Evolutionary conservation across 345 rosid genomes (phyloP).

Genomic region (Rubroshorea leprosula): DNA sequence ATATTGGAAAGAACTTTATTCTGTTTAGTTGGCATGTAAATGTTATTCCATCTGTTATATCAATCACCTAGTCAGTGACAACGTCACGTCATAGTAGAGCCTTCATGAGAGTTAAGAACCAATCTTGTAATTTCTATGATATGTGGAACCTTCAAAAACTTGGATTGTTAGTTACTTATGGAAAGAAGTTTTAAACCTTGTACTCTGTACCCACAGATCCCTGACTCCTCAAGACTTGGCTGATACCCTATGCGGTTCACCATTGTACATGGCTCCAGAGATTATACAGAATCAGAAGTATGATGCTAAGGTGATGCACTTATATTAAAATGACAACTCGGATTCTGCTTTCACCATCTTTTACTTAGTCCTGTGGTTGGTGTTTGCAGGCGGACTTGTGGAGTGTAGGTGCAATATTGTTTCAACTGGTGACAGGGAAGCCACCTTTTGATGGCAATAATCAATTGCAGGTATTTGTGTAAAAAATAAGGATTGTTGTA

Average conservation of each 20-base stretch:
- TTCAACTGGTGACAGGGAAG: conserved; percentile 75
- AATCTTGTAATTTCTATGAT: neutral
- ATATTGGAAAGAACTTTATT: too few relatives aligned
- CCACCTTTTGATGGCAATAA: conserved; percentile 73
- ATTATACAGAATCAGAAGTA: conserved; percentile 70
- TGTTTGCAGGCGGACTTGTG: conserved; percentile 72
- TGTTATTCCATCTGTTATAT: too few relatives aligned
- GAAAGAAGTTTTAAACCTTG: conserved; percentile 1
- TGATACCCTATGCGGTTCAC: conserved; percentile 75
- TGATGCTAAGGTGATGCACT: conserved; percentile 72
- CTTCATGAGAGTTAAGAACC: neutral
- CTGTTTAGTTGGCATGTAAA: too few relatives aligned
- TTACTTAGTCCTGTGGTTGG: conserved; percentile 9
- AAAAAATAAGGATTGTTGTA: neutral
- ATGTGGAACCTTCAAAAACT: neutral
- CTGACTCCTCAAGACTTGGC: conserved; percentile 63
- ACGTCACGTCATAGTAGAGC: too few relatives aligned
- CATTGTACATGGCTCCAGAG: conserved; percentile 90
- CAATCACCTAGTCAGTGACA: too few relatives aligned
- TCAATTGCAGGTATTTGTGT: conserved; percentile 51
- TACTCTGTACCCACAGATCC: conserved; percentile 54
- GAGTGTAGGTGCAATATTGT: conserved; percentile 86
- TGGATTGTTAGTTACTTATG: conserved; percentile 6
- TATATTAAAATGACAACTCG: neutral
- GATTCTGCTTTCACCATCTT: neutral